Base-by-base conservation (phyloP, 768 basidiomycete species). In the Serendipita sp. region DNA sequence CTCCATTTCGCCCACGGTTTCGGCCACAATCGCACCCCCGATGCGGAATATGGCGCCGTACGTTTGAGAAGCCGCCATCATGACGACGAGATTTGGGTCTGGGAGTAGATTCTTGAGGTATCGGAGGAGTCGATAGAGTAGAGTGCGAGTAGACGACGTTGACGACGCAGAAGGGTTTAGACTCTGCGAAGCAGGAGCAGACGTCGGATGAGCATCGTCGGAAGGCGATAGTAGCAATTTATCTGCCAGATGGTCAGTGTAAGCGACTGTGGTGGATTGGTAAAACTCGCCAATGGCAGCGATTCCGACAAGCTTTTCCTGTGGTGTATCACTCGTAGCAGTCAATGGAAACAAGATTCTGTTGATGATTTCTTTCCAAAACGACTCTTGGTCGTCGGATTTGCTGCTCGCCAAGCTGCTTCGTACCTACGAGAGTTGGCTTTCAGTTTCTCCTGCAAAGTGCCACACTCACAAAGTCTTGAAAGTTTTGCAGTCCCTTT, bases 81-180 rank as follows among this genome's bases (percentile, higher is more conserved):
- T 97, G 71, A 99, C 85, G 73, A 88, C 88, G 70, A 91, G 83
- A 73, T 97, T 94, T 62, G 85, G 81, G 71, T 90, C 90, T 3
- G 91, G 91, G n/a, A 96, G 80, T 16, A 95, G 81, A 46, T 89
- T 85, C 72, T 93, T 91, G 75, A 96, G 87, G 75, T 95, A 94
- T 75, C 91, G 89, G 77, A 87, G 91, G 73, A 94, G 85, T 60
- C 89, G 83, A 74, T 88, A 92, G 46, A 89, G 82, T 68, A 88
- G 85, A 45, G 1, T 30, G 23, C 35, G 23, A 7, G 48, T 32
- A 1, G 48, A 52, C 10, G 48, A 16, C 23, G 23, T 60, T 1
- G 56, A 60, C 28, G 56, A 56, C 32, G 44, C 85, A 78, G 70
- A 85, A 88, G 56, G 56, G 35, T 73, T 91, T 87, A 63, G 89